Percentiles rank a stretch among this genome's conserved stretches.
phyloP scores from a whole-genome alignment of 345 rosid species.

The Fremontodendron californicum region DNA sequence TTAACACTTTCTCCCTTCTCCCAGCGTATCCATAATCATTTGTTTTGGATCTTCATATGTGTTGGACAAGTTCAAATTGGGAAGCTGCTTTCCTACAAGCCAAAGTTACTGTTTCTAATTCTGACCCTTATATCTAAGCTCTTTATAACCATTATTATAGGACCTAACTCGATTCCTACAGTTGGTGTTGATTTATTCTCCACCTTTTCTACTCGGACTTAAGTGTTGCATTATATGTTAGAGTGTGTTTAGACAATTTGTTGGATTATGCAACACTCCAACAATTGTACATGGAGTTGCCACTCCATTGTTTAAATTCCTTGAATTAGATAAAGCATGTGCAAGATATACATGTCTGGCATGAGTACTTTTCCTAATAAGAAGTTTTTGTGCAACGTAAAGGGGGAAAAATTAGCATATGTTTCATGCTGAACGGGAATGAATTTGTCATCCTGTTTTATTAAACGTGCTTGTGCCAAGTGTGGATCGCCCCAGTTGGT shows the following conservation, averaged over 20 bases:
- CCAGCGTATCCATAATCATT: slow-evolving; percentile 4
- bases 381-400: neutral
- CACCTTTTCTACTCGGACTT: neutral
- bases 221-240: neutral
- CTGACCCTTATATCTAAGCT: neutral
- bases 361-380: neutral
- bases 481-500: neutral
- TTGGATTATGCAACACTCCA: neutral
- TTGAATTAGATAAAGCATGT: neutral
- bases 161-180: slow-evolving; percentile 3
- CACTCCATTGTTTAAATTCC: neutral
- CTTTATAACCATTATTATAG: neutral
- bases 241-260: neutral
- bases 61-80: slow-evolving; percentile 1
- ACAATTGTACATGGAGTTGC: neutral
- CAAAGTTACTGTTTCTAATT: neutral
- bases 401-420: neutral
- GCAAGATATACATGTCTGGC: neutral
- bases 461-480: neutral
- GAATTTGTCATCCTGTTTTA: neutral
- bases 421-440: neutral
- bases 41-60: neutral
- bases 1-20: neutral
- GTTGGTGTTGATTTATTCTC: neutral
- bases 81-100: neutral